A percentile compares a stretch with the other conserved stretches of the same genome.
Conservation (phyloP, 441 rosid genomes). For the Adansonia grandidieri region DNA sequence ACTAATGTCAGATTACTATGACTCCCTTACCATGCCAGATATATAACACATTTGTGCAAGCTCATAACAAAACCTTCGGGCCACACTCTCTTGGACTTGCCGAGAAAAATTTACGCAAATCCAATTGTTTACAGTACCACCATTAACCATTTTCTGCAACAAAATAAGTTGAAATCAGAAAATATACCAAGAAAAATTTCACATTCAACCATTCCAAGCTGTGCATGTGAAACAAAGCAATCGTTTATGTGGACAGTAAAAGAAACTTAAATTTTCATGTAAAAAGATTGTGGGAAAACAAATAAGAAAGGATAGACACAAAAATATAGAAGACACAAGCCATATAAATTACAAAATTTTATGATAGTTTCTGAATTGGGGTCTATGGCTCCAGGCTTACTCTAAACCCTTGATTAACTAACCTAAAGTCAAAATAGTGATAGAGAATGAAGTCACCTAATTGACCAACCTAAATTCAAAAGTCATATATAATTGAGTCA, state of each 20-base stretch:
- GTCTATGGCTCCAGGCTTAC: neutral
- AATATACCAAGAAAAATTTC: neutral
- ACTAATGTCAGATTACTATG: neutral
- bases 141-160: constrained; percentile 6
- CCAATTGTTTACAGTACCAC: constrained; percentile 3
- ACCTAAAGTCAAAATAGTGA: neutral
- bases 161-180: neutral
- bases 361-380: neutral
- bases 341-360: neutral
- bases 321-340: neutral
- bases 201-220: neutral
- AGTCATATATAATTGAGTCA: neutral
- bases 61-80: neutral
- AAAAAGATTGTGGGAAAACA: neutral
- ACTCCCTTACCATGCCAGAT: constrained; percentile 13
- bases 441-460: too few relatives aligned
- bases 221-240: neutral
- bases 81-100: neutral
- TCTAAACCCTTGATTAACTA: neutral
- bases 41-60: neutral
- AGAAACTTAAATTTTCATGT: neutral
- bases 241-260: neutral
- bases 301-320: neutral
- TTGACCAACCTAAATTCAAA: too few relatives aligned
- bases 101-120: neutral